Base-by-base conservation (phyloP, 306 rosid species). In the Cajanus cajan region DNA sequence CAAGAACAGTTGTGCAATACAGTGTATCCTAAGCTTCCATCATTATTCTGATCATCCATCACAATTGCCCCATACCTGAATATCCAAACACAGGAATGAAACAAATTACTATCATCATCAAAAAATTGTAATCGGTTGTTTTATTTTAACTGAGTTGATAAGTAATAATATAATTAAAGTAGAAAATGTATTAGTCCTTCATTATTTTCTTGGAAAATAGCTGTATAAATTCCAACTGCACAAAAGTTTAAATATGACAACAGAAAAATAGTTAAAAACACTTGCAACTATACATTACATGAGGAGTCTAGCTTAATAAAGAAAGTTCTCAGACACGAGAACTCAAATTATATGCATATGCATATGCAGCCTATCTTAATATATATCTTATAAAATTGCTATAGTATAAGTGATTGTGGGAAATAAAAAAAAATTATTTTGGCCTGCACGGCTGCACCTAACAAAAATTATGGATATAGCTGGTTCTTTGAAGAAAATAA, bases 1-100 rank as follows among this genome's bases (percentile, higher is more conserved):
- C 98, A 92, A 79, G 98, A 88, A 82, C 87, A 78, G 83, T 95
- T 95, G 84, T 95, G 98, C 25, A 95, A 87, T 67, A 92, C 94
- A 57, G 98, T 90, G 90, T 95, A 95, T 83, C 98, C 96, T 81
- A 95, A 71, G 80, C 96, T 91, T 74, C 97, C 98, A 87, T 95
- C 98, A 59, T 59, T 79, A 68, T 83, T 82, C 86, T 65, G 92
- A 70, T 88, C 92, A 78, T 92, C 97, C 97, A 95, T 91, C 78
- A 95, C 83, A 81, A 95, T 82, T 33, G 98, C 98, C 73, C 98
- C 98, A 84, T 95, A 95, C 91, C 98, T 95, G 81, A 74, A 82
- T 69, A 67, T 78, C 73, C 68, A 33, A 72, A 82, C 37, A 66
- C 54, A 45, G 69, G 58, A 85, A 22, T 57, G 43, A 76, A 74